phyloP scores from a whole-genome alignment of 176 grass and related monocot species.

The Neostapfia colusana region DNA sequence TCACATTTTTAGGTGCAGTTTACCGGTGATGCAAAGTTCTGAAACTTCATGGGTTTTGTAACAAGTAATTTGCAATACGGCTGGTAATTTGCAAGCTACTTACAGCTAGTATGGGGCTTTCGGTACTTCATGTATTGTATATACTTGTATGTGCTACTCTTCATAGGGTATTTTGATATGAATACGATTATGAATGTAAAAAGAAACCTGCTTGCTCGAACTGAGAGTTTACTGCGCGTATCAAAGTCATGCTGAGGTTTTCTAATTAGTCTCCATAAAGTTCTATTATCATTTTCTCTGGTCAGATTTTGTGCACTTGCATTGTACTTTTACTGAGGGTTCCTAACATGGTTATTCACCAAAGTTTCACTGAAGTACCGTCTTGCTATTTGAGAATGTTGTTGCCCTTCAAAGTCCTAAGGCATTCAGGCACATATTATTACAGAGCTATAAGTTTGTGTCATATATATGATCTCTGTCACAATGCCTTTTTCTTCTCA shows the following conservation, averaged over 20 bases:
- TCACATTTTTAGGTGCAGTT: not conserved
- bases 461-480: not conserved
- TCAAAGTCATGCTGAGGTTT: not conserved
- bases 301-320: not conserved
- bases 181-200: not conserved
- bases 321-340: not conserved
- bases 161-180: not conserved
- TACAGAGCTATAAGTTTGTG: not conserved
- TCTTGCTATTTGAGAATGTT: constrained; percentile 21
- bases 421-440: not conserved
- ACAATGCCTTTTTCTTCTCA: not conserved
- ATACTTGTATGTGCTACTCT: not conserved
- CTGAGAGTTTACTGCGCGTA: not conserved
- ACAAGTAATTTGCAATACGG: not conserved
- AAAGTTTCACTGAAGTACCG: not conserved
- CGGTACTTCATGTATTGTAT: not conserved
- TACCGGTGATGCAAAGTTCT: not conserved
- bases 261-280: not conserved
- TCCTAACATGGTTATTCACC: not conserved
- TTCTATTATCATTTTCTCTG: not conserved
- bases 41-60: not conserved
- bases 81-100: not conserved
- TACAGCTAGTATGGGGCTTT: not conserved
- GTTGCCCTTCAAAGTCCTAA: not conserved
- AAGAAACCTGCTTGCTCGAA: not conserved